These are phyloP conservation scores for Xylariaceae sp. DNA, from an alignment of 2,329 filamentous ascomycete species.

Conservation along the genomic window DNA sequence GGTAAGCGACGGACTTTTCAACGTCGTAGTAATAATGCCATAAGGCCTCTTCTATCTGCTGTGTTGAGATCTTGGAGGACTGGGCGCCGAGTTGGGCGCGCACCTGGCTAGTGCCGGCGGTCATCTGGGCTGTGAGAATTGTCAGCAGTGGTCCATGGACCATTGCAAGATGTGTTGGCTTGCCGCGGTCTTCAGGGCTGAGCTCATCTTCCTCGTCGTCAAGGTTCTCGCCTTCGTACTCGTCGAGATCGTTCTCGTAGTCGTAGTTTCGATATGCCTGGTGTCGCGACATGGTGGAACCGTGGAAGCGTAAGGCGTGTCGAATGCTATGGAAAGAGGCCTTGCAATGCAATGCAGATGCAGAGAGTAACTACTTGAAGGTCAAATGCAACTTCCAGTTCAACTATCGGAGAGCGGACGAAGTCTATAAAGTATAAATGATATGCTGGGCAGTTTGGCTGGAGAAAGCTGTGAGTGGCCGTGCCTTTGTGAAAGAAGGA, in stretches of 20 bases:
- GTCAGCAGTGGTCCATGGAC: constrained; percentile 7
- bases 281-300: constrained; percentile 44
- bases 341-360: neutral
- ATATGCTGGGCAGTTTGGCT: too few relatives aligned
- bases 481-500: too few relatives aligned
- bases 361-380: too few relatives aligned
- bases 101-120: constrained; percentile 63
- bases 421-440: too few relatives aligned
- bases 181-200: constrained; percentile 35
- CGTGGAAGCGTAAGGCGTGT: neutral
- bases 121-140: constrained; percentile 42
- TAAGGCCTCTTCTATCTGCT: constrained; percentile 80
- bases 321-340: neutral
- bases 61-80: constrained; percentile 50
- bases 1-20: constrained; percentile 75
- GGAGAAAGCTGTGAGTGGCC: too few relatives aligned
- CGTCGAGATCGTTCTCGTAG: constrained; percentile 49
- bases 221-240: constrained; percentile 44
- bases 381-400: too few relatives aligned
- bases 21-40: constrained; percentile 98
- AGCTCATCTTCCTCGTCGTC: constrained; percentile 41
- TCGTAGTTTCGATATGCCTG: constrained; percentile 45
- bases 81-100: constrained; percentile 59
- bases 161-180: neutral
- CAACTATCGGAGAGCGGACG: too few relatives aligned